phyloP scores from a whole-genome alignment of 1,139 yeast species.

The Kazachstania sp. region DNA sequence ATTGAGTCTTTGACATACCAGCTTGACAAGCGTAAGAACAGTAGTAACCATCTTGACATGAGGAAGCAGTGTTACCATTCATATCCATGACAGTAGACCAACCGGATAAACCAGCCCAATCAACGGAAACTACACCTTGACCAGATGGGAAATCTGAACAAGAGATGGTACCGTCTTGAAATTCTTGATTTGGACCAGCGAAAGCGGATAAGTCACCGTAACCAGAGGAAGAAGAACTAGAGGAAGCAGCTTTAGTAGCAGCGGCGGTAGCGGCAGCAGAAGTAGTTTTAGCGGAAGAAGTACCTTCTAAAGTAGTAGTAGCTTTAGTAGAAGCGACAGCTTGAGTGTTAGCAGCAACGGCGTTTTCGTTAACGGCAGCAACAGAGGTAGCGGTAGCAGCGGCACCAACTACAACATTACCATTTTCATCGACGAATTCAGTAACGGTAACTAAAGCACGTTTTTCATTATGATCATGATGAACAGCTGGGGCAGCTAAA shows the following conservation, averaged over 20 bases:
- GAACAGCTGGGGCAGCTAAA: slow-evolving; percentile 32
- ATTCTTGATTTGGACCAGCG: slow-evolving; percentile 44
- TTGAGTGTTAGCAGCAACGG: slow-evolving; percentile 9
- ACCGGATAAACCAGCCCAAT: slow-evolving; percentile 57
- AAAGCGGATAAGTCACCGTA: slow-evolving; percentile 50
- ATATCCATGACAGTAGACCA: slow-evolving; percentile 58
- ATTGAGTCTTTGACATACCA: slow-evolving; percentile 96
- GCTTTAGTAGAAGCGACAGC: slow-evolving; percentile 22
- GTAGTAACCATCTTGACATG: slow-evolving; percentile 80
- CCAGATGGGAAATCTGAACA: slow-evolving; percentile 62
- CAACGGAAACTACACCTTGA: slow-evolving; percentile 61
- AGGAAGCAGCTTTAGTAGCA: slow-evolving; percentile 7
- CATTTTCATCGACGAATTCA: slow-evolving; percentile 39
- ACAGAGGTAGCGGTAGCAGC: slow-evolving; percentile 21
- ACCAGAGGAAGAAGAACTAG: slow-evolving; percentile 32
- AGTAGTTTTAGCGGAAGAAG: slow-evolving; percentile 21
- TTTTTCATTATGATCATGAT: slow-evolving; percentile 45
- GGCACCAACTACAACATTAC: slow-evolving; percentile 13
- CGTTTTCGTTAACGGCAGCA: slow-evolving; percentile 12
- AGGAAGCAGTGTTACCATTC: slow-evolving; percentile 53
- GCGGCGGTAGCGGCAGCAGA: slow-evolving; percentile 13
- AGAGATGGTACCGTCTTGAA: slow-evolving; percentile 54
- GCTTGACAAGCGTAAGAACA: slow-evolving; percentile 96
- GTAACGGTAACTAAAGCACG: slow-evolving; percentile 46
- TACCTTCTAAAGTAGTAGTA: slow-evolving; percentile 27